phyloP scores from a whole-genome alignment of 2,329 filamentous ascomycete species.

The Salinomyces thailandicus region DNA sequence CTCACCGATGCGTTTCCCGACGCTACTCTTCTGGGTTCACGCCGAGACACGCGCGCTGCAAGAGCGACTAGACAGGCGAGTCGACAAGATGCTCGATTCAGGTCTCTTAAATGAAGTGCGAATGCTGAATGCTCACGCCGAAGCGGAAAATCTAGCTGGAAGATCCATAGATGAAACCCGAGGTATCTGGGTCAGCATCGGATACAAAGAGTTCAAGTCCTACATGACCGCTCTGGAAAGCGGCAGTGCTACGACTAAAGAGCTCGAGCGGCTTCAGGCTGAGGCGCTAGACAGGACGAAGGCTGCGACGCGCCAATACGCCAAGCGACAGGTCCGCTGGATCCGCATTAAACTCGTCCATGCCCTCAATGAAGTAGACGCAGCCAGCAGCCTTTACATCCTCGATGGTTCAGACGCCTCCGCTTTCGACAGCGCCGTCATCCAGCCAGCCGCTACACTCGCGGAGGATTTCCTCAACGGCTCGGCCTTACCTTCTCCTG shows the following conservation, averaged over 20 bases:
- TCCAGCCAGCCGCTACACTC: constrained; percentile 52
- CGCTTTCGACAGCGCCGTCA: constrained; percentile 54
- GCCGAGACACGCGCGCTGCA: constrained; percentile 58
- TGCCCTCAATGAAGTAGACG: constrained; percentile 46
- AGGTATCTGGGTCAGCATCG: constrained; percentile 95
- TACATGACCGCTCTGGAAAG: constrained; percentile 44
- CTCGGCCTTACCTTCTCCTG: constrained; percentile 41
- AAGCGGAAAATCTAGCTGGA: constrained; percentile 33
- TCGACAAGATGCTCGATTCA: constrained; percentile 69
- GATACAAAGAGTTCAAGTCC: constrained; percentile 79
- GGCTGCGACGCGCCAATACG: constrained; percentile 76
- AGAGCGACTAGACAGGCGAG: constrained; percentile 60
- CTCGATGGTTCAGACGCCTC: constrained; percentile 65
- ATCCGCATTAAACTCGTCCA: constrained; percentile 73
- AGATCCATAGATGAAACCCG: constrained; percentile 57
- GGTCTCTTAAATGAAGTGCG: constrained; percentile 55
- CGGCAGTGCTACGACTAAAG: constrained; percentile 22
- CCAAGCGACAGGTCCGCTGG: constrained; percentile 75
- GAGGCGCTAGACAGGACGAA: constrained; percentile 65
- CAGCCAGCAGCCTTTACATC: constrained; percentile 56
- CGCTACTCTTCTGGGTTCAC: constrained; percentile 81
- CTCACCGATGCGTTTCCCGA: constrained; percentile 39
- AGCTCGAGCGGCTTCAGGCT: constrained; percentile 46
- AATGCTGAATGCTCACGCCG: constrained; percentile 41
- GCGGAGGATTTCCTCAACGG: constrained; percentile 53